A percentile compares a stretch with the other conserved stretches of the same genome.
These are phyloP conservation scores for Irpex lacteus DNA, from an alignment of 1,284 basidiomycete species.

Conservation along the genomic window DNA sequence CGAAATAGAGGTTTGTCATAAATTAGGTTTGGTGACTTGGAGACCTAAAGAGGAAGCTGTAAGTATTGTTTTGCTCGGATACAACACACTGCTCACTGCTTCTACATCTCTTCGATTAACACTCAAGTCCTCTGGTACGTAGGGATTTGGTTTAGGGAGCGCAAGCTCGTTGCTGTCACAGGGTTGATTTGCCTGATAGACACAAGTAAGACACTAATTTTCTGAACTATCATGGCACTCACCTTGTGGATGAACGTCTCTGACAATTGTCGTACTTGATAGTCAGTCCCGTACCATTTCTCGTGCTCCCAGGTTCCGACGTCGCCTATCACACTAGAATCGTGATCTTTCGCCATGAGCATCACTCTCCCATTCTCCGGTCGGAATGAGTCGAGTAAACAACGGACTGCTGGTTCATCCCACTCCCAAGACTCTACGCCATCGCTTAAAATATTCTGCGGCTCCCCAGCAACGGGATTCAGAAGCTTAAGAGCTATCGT, in stretches of 20 bases:
- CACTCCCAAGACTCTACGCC: constrained; percentile 18
- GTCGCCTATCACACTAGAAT: constrained; percentile 33
- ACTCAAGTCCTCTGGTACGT: constrained; percentile 54
- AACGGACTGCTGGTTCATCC: constrained; percentile 21
- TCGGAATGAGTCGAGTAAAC: constrained; percentile 15
- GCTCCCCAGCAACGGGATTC: constrained; percentile 18
- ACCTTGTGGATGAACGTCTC: constrained; percentile 43
- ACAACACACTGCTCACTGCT: constrained; percentile 10
- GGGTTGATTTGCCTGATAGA: constrained; percentile 30
- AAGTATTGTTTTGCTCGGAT: background rate
- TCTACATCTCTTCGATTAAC: constrained; percentile 50
- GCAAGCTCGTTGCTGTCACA: constrained; percentile 19
- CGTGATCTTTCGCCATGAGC: constrained; percentile 34
- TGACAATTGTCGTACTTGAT: constrained; percentile 39
- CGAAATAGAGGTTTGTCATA: constrained; percentile 15
- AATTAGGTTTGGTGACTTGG: constrained; percentile 20
- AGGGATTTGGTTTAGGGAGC: constrained; percentile 42
- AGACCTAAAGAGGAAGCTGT: constrained; percentile 16
- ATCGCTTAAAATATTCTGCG: constrained; percentile 21
- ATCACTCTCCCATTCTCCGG: constrained; percentile 44
- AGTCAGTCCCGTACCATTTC: constrained; percentile 56
- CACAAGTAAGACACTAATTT: background rate
- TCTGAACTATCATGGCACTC: background rate
- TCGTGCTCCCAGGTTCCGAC: constrained; percentile 37
- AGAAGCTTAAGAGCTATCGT: constrained; percentile 18